Evolutionary conservation across 2,329 filamentous ascomycete species (phyloP).

Genomic region (Lasiodiplodia sp.): DNA sequence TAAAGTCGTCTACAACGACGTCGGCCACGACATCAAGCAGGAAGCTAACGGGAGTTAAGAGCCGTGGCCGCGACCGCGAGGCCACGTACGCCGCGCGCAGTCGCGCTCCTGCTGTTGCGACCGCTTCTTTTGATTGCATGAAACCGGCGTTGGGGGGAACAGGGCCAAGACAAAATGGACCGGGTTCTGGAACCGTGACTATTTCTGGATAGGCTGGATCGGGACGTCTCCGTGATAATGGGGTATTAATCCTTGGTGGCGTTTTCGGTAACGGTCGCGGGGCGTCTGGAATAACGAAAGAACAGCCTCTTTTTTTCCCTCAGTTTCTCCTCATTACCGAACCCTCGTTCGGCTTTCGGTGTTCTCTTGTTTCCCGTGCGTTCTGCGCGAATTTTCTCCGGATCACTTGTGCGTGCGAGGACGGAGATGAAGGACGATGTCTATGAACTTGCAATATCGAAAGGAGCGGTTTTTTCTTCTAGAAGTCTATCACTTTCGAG

Average conservation of each 20-base stretch:
- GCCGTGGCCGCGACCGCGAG: background rate
- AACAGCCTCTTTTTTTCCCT: background rate
- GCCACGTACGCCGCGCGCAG: background rate
- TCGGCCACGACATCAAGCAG: background rate
- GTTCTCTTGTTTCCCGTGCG: background rate
- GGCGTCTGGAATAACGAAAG: background rate
- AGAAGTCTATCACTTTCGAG: background rate
- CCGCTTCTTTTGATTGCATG: background rate
- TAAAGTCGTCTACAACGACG: constrained; percentile 9
- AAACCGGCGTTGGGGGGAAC: background rate
- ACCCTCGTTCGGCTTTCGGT: background rate
- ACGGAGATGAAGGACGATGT: constrained; percentile 1
- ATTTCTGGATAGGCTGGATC: background rate
- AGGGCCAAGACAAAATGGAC: background rate
- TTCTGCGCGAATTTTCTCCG: background rate
- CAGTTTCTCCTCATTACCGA: constrained; percentile 1
- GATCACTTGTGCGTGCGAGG: background rate
- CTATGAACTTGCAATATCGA: background rate
- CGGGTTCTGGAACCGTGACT: background rate
- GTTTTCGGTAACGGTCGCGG: constrained; percentile 8
- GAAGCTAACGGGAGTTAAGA: constrained; percentile 12
- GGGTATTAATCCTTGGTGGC: background rate
- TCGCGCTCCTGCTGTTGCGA: background rate
- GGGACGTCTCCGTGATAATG: background rate
- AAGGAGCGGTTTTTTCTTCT: background rate